Base-by-base conservation (phyloP, 1,284 basidiomycete genomes). In the Melampsora americana region DNA sequence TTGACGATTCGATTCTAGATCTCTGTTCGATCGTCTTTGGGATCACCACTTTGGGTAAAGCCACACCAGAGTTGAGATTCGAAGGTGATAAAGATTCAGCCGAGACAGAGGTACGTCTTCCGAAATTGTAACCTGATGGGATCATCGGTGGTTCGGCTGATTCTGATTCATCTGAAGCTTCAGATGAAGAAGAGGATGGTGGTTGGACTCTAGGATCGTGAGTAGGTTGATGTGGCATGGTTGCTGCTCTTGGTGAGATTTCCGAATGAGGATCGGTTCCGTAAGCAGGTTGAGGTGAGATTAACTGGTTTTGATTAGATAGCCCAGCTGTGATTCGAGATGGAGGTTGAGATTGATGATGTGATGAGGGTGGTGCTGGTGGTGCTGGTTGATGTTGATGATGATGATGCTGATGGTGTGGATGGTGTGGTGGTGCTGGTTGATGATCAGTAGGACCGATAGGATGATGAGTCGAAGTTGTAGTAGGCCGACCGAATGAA, bases 71-170 rank as follows among this genome's bases (percentile, higher is more conserved):
- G 80, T 92, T 89, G 1, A 81, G 77, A 18, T 78, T 78, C 75
- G 77, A 71, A 32, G 96, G 91, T 0, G 90, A 88, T 82, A 98
- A 93, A 3, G 93, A 93, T 84, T 99, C 95, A n/a, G 96, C 95
- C 74, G 92, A 95, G 77, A 99, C 94, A 46, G 94, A 97, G 2
- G 92, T 92, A 59, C 95, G 89, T 60, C 95, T 88, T 32, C 91
- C 92, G 79, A 97, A 88, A 77, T 95, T 92, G 88, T 90, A 83
- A 9, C 64, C 64, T 82, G 81, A 12, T 83, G 84, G 61, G 83
- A 80, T 44, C 80, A 79, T 32, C 78, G 83, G 77, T 81, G 79
- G 66, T 20, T 87, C 87, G 26, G 88, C 46, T 2, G 71, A 56
- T 18, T 68, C 60, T 32, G 62, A 32, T 28, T 74, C 69, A n/a